Evolutionary conservation across 78 protist genomes (phyloP).

Genomic region (Cyanophora paradoxa): DNA sequence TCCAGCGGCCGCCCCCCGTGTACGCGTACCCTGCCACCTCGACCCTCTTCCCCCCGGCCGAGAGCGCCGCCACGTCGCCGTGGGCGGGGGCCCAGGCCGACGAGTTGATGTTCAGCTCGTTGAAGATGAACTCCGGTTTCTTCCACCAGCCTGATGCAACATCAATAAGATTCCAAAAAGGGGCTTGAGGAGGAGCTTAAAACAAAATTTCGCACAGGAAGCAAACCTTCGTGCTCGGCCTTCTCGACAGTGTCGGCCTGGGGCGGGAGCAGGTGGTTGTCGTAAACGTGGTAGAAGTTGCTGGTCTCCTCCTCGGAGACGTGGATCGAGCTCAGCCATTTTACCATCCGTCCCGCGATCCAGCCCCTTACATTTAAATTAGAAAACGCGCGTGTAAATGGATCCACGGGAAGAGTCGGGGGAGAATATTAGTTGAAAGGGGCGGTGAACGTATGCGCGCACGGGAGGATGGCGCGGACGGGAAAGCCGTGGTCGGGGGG

Average conservation of each 20-base stretch:
- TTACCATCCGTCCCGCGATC: slow-evolving; percentile 25
- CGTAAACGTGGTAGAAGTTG: slow-evolving; percentile 3
- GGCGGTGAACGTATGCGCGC: too few relatives aligned
- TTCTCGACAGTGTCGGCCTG: slow-evolving; percentile 12
- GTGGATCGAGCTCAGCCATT: too few relatives aligned
- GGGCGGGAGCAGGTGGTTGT: slow-evolving; percentile 21
- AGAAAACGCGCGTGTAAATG: too few relatives aligned
- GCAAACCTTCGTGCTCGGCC: slow-evolving; percentile 11
- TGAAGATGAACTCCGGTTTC: slow-evolving; percentile 24
- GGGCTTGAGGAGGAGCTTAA: neutral
- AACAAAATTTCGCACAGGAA: too few relatives aligned
- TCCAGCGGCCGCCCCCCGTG: slow-evolving; percentile 15
- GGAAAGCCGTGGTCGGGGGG: slow-evolving; percentile 29
- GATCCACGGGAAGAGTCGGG: too few relatives aligned
- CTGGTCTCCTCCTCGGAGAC: too few relatives aligned
- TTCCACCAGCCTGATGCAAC: too few relatives aligned
- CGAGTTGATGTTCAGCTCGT: slow-evolving; percentile 18
- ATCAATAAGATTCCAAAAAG: too few relatives aligned
- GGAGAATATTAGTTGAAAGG: too few relatives aligned
- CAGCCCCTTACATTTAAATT: too few relatives aligned
- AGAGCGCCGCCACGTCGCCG: neutral
- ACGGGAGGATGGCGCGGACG: slow-evolving; percentile 18
- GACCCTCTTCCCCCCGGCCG: too few relatives aligned
- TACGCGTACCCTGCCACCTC: slow-evolving; percentile 5
- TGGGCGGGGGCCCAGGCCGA: neutral